Conservation (phyloP, 306 rosid species). For the Fagus sylvatica region DNA sequence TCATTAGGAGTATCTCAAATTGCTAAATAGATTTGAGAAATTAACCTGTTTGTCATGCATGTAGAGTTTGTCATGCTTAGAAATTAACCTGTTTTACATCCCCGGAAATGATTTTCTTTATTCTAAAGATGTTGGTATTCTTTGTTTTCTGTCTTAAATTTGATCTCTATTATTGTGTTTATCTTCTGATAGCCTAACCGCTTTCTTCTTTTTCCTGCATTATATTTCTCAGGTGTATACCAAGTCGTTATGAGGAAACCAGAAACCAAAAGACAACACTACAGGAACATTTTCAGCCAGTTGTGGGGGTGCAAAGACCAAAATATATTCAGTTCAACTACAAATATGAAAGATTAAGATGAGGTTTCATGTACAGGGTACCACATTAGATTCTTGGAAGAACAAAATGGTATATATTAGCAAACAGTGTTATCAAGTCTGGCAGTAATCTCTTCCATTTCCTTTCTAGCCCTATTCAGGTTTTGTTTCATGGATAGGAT, state of each 20-base stretch:
- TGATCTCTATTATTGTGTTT: neutral
- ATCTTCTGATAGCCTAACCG: neutral
- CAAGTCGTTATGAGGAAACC: conserved; percentile 17
- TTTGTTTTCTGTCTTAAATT: neutral
- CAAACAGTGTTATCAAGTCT: neutral
- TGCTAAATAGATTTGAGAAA: neutral
- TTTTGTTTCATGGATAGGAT: conserved; percentile 1
- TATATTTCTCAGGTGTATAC: conserved; percentile 34
- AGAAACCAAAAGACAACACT: neutral
- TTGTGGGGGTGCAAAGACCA: conserved; percentile 4
- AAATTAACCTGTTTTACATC: neutral
- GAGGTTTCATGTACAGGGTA: conserved; percentile 17
- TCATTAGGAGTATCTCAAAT: too few species aligned
- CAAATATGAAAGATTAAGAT: conserved; percentile 19
- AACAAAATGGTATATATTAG: neutral
- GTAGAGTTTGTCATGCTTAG: neutral
- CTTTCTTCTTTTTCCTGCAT: neutral
- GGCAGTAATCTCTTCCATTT: neutral
- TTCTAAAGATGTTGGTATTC: neutral
- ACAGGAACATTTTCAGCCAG: conserved; percentile 4
- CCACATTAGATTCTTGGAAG: neutral
- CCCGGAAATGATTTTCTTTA: neutral
- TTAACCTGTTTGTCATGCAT: neutral
- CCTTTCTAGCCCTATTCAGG: neutral
- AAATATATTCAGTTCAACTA: conserved; percentile 12